A percentile compares a stretch with the other conserved stretches of the same genome.
phyloP scores from a whole-genome alignment of 2,329 filamentous ascomycete species.

The Tolypocladium nubicola region DNA sequence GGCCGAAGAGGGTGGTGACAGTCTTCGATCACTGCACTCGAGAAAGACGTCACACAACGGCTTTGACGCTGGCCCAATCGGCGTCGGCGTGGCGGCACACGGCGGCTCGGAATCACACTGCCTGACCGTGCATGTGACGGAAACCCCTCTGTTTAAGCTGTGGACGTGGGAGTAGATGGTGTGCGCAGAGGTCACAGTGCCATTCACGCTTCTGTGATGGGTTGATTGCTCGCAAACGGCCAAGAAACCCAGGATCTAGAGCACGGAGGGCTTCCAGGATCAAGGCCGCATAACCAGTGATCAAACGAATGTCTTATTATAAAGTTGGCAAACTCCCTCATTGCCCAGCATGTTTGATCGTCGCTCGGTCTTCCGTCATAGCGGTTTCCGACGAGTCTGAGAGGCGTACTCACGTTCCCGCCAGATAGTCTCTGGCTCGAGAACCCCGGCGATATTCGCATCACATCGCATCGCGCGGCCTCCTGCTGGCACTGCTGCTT shows the following conservation, averaged over 20 bases:
- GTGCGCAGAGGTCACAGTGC: neutral
- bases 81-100: neutral
- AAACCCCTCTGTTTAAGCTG: neutral
- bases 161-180: neutral
- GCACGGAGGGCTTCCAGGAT: neutral
- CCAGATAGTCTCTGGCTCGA: neutral
- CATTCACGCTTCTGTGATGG: neutral
- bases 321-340: neutral
- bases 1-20: neutral
- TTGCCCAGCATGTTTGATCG: neutral
- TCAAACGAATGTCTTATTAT: neutral
- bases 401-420: neutral
- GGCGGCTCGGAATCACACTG: neutral
- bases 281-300: neutral
- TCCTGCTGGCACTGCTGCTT: neutral
- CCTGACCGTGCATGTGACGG: neutral
- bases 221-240: neutral
- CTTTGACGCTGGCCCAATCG: neutral
- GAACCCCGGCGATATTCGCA: neutral
- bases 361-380: neutral
- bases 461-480: neutral
- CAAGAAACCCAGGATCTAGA: neutral
- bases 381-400: neutral
- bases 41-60: neutral
- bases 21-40: neutral